phyloP scores from a whole-genome alignment of 2,329 filamentous ascomycete genomes.

The Aspergillus melleus region DNA sequence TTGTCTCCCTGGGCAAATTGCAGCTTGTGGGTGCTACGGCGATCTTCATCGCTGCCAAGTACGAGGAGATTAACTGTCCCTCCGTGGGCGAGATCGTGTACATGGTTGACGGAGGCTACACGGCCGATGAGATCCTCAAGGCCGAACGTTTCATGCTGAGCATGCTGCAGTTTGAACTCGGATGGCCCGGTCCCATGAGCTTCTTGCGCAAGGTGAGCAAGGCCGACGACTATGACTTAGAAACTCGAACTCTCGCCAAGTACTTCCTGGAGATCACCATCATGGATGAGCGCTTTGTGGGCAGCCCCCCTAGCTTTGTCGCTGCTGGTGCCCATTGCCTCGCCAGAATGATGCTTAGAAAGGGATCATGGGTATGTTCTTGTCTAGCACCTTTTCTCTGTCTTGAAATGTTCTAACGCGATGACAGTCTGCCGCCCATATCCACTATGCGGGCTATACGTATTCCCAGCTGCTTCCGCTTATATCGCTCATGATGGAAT shows the following conservation, averaged over 20 bases:
- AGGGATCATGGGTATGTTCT: conserved; percentile 84
- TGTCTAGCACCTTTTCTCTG: conserved; percentile 1
- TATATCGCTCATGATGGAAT: conserved; percentile 77
- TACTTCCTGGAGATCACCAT: conserved; percentile 96
- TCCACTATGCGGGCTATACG: conserved; percentile 93
- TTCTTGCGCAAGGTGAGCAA: conserved; percentile 97
- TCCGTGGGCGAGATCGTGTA: conserved; percentile 94
- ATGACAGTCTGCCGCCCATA: conserved; percentile 71
- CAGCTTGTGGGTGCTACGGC: conserved; percentile 96
- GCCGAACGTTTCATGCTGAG: conserved; percentile 97
- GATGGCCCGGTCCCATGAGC: conserved; percentile 99
- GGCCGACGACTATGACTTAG: conserved; percentile 94
- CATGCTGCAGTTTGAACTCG: conserved; percentile 93
- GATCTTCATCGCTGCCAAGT: conserved; percentile 94
- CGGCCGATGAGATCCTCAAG: conserved; percentile 87
- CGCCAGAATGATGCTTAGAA: conserved; percentile 81
- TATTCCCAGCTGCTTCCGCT: conserved; percentile 78
- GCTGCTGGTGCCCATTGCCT: conserved; percentile 92
- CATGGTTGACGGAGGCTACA: conserved; percentile 95
- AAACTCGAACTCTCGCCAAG: conserved; percentile 92
- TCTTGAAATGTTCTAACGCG: conserved; percentile 19
- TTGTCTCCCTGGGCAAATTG: conserved; percentile 90
- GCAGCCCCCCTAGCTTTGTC: conserved; percentile 83
- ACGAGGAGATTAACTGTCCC: conserved; percentile 97
- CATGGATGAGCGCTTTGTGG: conserved; percentile 97